phyloP scores from a whole-genome alignment of 768 basidiomycete species.

The Mycena epipterygia region DNA sequence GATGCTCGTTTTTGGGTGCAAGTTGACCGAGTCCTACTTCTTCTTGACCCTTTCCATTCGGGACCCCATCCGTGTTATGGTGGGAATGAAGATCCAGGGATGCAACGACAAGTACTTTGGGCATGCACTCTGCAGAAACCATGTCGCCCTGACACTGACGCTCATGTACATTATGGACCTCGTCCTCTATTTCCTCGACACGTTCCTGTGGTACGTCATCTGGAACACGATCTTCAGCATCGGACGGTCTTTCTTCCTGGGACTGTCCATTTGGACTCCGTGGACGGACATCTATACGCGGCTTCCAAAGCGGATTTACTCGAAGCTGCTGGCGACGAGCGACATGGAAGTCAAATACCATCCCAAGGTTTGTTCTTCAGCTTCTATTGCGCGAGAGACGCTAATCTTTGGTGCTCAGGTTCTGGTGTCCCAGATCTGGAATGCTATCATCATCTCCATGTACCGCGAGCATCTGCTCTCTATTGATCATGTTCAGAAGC shows the following conservation, averaged over 20 bases:
- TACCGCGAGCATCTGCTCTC: conserved; percentile 99
- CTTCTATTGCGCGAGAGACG: neutral
- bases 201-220: conserved; percentile 99
- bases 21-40: conserved; percentile 97
- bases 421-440: conserved; percentile 99
- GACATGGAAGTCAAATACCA: conserved; percentile 99
- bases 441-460: conserved; percentile 99
- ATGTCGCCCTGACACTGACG: conserved; percentile 94
- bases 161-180: conserved; percentile 99
- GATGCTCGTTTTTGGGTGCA: conserved; percentile 96
- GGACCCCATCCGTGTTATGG: conserved; percentile 95
- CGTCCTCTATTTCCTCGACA: conserved; percentile 97
- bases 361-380: conserved; percentile 82
- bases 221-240: conserved; percentile 98
- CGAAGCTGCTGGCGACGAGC: conserved; percentile 92
- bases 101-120: conserved; percentile 93
- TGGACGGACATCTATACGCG: conserved; percentile 98
- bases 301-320: conserved; percentile 96
- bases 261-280: conserved; percentile 98
- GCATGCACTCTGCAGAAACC: conserved; percentile 86
- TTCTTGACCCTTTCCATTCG: conserved; percentile 96
- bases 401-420: conserved; percentile 64
- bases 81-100: conserved; percentile 94
- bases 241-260: conserved; percentile 88
- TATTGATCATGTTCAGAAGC: conserved; percentile 98